Conservation (phyloP, 495 filamentous ascomycete species). For the Annulohypoxylon bovei region DNA sequence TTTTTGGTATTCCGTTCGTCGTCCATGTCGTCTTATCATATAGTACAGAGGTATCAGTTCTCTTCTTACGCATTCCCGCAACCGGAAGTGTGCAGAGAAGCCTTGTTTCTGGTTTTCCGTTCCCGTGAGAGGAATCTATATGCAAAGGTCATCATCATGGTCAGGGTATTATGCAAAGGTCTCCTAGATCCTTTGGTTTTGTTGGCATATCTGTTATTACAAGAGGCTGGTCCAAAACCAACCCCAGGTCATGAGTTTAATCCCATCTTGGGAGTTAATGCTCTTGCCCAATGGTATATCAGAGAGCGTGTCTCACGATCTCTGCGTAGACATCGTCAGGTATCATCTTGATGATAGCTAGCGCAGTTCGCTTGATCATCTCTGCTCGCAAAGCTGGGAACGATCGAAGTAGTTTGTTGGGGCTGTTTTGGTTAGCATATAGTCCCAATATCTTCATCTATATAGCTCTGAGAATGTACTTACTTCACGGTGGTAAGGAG, state of each 20-base stretch:
- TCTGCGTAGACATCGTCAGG: conserved; percentile 89
- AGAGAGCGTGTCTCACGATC: conserved; percentile 87
- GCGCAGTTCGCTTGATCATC: conserved; percentile 79
- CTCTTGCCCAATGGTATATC: conserved; percentile 19
- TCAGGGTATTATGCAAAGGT: background rate
- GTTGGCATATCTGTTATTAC: conserved; percentile 22
- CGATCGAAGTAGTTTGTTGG: conserved; percentile 89
- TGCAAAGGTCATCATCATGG: conserved; percentile 10
- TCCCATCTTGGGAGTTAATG: background rate
- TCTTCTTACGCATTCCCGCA: background rate
- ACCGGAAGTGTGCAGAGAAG: background rate
- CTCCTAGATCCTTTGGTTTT: background rate
- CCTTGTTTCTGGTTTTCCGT: background rate
- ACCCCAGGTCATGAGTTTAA: background rate
- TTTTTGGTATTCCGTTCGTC: conserved; percentile 6
- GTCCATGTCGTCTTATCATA: conserved; percentile 18
- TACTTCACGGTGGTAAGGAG: conserved; percentile 86
- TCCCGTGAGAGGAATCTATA: conserved; percentile 26
- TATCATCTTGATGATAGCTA: conserved; percentile 83
- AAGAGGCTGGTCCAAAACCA: conserved; percentile 7
- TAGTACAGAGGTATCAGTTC: background rate
- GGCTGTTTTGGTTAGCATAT: conserved; percentile 62
- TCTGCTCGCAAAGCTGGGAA: conserved; percentile 86
- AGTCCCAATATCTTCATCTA: background rate
- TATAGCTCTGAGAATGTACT: conserved; percentile 34